Base-by-base conservation (phyloP, 768 basidiomycete species). In the Dendrothele bispora region DNA sequence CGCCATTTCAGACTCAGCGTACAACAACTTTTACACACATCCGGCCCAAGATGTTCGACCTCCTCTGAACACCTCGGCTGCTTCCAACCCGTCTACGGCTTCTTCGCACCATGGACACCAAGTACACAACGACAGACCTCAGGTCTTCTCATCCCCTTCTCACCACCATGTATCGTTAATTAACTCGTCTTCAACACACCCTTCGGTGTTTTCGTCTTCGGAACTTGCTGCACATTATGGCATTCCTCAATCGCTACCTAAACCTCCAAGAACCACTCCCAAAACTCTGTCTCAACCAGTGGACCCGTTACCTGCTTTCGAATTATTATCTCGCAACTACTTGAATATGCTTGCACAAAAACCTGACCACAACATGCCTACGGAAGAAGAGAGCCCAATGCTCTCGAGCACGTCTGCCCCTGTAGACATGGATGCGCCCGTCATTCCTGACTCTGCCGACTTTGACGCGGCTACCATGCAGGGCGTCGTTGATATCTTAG, bases 221-320 rank as follows among this genome's bases (percentile, higher is more conserved):
- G 87, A 85, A 70, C 71, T 86, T 48, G 83, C 86, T 58, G 74
- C 82, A 60, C 87, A 88, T 49, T 82, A 88, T 87, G 87, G 86
- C 68, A 81, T 89, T 62, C 87, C 88, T 51, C 78, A 82, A 55
- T 77, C 73, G 53, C 66, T 90, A 39, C 87, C 88, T 38, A 81
- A 80, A 43, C 79, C 80, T 47, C 87, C 87, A 51, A 77, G 80
- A 45, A 80, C 80, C 62, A 73, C 72, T 55, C 73, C 77, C 49
- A 60, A 71, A 53, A 43, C 65, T 54, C 61, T 69, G 57, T 57
- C 66, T 49, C 62, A 59, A 29, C 46, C 63, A 45, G 55, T 60
- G 39, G 46, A 39, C 21, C 38, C 68, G 46, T 47, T 70, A 43
- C 54, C 71, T 49, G 76, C 83, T 57, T 77, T 79, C 59, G 54